Conservation (phyloP, 2,329 filamentous ascomycete species). For the Scedosporium apiospermum region DNA sequence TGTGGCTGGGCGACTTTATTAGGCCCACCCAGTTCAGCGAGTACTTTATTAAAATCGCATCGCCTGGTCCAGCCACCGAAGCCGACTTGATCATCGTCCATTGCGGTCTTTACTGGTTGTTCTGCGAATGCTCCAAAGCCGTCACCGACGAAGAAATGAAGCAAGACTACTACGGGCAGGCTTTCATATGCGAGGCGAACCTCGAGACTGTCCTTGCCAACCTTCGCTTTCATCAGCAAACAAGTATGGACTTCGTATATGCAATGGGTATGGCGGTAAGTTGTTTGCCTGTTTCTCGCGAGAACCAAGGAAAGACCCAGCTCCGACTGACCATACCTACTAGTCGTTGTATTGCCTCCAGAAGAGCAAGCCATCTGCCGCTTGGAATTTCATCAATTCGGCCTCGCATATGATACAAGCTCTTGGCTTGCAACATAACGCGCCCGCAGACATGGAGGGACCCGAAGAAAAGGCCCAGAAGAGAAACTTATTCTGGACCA, state of each 20-base stretch:
- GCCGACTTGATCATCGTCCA: conserved; percentile 24
- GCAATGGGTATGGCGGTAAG: conserved; percentile 14
- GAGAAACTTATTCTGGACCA: conserved; percentile 42
- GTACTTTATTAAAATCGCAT: conserved; percentile 14
- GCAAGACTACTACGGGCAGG: conserved; percentile 13
- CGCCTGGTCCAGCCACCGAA: conserved; percentile 14
- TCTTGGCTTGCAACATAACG: conserved; percentile 18
- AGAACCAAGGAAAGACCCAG: not conserved
- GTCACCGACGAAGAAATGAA: conserved; percentile 6
- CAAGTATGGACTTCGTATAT: conserved; percentile 15
- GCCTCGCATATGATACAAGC: conserved; percentile 21
- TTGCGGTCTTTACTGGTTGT: conserved; percentile 20
- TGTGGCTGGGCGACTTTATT: conserved; percentile 11
- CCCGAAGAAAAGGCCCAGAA: conserved; percentile 4
- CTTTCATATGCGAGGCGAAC: conserved; percentile 16
- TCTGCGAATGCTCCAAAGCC: conserved; percentile 14
- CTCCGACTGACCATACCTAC: not conserved
- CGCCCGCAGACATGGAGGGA: conserved; percentile 8
- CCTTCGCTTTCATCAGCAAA: conserved; percentile 20
- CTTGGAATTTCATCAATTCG: conserved; percentile 19
- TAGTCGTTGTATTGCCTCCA: conserved; percentile 21
- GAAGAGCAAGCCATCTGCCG: conserved; percentile 21
- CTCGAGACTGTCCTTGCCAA: conserved; percentile 21
- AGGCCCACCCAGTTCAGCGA: conserved; percentile 11
- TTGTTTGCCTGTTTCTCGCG: not conserved